These are phyloP conservation scores for Colletotrichum sp. DNA, from an alignment of 2,329 filamentous ascomycete genomes.

Conservation along the genomic window DNA sequence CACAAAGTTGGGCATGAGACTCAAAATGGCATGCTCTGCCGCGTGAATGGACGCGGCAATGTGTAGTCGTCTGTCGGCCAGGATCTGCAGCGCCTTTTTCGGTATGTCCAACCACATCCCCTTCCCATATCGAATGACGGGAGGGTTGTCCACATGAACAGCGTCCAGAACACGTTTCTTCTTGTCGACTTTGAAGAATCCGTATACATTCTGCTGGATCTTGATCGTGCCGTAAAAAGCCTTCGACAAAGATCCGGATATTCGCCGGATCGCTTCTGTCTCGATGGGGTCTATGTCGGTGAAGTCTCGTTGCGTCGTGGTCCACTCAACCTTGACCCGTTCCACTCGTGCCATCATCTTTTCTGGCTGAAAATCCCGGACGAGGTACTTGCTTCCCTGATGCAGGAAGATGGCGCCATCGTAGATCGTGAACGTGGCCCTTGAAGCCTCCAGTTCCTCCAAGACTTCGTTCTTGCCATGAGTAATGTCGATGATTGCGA, in stretches of 20 bases:
- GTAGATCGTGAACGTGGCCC: conserved; percentile 96
- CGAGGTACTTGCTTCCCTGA: conserved; percentile 90
- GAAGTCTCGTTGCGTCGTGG: conserved; percentile 88
- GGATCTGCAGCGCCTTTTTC: conserved; percentile 76
- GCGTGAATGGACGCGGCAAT: conserved; percentile 91
- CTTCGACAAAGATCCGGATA: conserved; percentile 64
- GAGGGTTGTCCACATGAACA: conserved; percentile 90
- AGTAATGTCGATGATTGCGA: conserved; percentile 89
- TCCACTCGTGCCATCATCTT: conserved; percentile 85
- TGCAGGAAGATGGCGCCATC: conserved; percentile 97
- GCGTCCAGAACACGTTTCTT: conserved; percentile 87
- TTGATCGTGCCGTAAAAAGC: conserved; percentile 89
- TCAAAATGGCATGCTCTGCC: conserved; percentile 89
- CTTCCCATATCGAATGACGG: conserved; percentile 82
- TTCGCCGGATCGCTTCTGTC: conserved; percentile 83
- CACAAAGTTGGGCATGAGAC: conserved; percentile 88
- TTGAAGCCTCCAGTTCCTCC: conserved; percentile 93
- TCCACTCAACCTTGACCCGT: conserved; percentile 92
- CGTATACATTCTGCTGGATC: conserved; percentile 88
- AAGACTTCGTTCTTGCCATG: conserved; percentile 83
- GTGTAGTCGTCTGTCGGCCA: conserved; percentile 75
- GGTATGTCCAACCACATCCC: conserved; percentile 98
- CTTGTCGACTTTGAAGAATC: conserved; percentile 96
- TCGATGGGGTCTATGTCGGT: conserved; percentile 94
- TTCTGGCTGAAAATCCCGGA: conserved; percentile 86